Conservation (phyloP, 495 filamentous ascomycete species). For the Acidomyces sp. region DNA sequence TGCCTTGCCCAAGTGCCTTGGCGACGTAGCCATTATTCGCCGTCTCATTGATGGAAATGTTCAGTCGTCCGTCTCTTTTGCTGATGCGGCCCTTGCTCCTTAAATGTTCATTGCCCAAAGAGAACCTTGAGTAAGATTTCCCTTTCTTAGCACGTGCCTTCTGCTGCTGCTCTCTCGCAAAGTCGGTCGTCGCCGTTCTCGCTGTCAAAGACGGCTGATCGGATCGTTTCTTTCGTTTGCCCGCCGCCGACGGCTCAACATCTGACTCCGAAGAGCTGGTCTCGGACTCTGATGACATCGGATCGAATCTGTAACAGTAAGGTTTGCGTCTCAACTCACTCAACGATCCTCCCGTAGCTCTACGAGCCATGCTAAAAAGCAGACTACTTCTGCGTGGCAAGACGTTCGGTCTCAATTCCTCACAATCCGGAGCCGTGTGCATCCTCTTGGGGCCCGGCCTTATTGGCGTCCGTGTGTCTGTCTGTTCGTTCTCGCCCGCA, state of each 20-base stretch:
- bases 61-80: slow-evolving; percentile 54
- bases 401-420: no score
- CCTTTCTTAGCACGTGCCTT: background rate
- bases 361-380: no score
- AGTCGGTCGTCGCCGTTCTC: background rate
- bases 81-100: slow-evolving; percentile 51
- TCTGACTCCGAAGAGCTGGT: slow-evolving; percentile 4
- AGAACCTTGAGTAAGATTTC: slow-evolving; percentile 29
- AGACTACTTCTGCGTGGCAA: no score
- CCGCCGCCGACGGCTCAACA: background rate
- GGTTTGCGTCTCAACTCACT: background rate
- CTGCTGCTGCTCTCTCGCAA: background rate
- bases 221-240: background rate
- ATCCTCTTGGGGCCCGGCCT: no score
- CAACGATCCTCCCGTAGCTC: no score
- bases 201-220: no score
- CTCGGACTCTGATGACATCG: slow-evolving; percentile 12
- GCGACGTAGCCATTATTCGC: slow-evolving; percentile 52
- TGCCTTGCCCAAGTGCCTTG: slow-evolving; percentile 50
- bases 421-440: no score
- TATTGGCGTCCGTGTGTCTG: no score
- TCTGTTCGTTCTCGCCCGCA: no score
- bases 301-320: slow-evolving; percentile 14
- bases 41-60: slow-evolving; percentile 56
- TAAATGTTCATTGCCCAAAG: slow-evolving; percentile 50